These are phyloP conservation scores for Leucocoprinus sp. DNA, from an alignment of 768 basidiomycete species.

Conservation along the genomic window DNA sequence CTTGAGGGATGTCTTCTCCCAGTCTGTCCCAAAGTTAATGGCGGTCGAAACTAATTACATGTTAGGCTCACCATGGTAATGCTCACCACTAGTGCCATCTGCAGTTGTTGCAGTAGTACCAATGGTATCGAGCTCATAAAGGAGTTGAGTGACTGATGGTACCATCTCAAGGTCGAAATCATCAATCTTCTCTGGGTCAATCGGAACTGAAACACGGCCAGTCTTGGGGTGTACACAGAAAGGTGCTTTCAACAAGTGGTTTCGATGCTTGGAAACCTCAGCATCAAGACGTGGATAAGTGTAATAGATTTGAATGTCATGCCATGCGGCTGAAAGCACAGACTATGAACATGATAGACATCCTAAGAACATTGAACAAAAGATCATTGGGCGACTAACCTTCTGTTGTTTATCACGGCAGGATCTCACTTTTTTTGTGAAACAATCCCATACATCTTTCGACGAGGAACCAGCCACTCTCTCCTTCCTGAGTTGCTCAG, in stretches of 20 bases:
- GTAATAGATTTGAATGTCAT: conserved; percentile 88
- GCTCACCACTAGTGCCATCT: conserved; percentile 20
- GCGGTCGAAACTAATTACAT: neutral
- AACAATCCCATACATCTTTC: conserved; percentile 64
- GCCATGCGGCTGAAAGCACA: conserved; percentile 43
- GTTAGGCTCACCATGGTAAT: conserved; percentile 38
- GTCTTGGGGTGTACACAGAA: conserved; percentile 98
- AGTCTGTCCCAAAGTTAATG: conserved; percentile 37
- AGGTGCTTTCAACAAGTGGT: conserved; percentile 95
- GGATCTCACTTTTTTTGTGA: conserved; percentile 33
- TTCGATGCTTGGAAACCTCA: conserved; percentile 95
- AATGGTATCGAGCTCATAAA: conserved; percentile 53
- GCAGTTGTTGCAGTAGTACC: conserved; percentile 22
- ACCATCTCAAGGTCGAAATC: conserved; percentile 79
- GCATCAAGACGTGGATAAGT: conserved; percentile 95
- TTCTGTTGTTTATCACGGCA: neutral
- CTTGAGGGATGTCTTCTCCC: conserved; percentile 81
- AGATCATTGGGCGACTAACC: too few relatives aligned
- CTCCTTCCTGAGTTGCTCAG: conserved; percentile 38
- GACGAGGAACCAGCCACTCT: conserved; percentile 61
- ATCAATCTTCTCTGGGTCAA: conserved; percentile 69
- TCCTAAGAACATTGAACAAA: too few relatives aligned
- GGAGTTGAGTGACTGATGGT: conserved; percentile 80
- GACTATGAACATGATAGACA: too few relatives aligned
- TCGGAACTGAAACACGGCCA: conserved; percentile 89